Evolutionary conservation across 192 early-diverging fungal genomes (phyloP), one percentile per base, ranked within the genome.

Genomic region (Podila horticola): DNA sequence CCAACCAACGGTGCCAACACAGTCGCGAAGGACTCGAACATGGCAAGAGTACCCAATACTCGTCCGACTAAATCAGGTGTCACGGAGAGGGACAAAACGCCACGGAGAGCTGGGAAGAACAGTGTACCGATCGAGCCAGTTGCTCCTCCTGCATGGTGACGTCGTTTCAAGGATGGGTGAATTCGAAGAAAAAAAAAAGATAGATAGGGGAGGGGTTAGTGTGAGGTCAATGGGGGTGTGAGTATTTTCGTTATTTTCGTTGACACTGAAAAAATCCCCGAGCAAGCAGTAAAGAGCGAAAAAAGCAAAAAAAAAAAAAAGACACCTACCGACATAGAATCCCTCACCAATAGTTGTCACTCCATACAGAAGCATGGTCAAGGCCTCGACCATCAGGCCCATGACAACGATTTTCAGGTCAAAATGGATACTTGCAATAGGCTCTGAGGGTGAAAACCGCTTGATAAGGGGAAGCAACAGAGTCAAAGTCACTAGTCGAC

Each of bases 71-170:
- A 5, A 29, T 72, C 76, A 11, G 76, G 65, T 20, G 76, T 48
- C 2, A 79, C 70, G 8, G 70, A 61, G 4, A 65, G 76, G 38
- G 76, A 72, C 26, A 79, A 34, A n/a, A 79, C 68, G 0, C 76
- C 70, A 58, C 76, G 76, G 4, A 64, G 48, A 0, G 76, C 76
- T 5, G 76, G 76, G 61, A 72, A 64, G 60, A 79, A 79, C 26
- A 79, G 11, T 3, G 70, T 63, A 26, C 76, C 76, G 10, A 79
- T 57, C 12, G 76, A 49, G 13, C 76, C 61, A 8, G 70, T 71
- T n/a, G 51, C 50, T 33, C 64, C 75, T 28, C 76, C 30, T 29
- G 17, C n/a, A 57, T 30, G 59, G 7, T 31, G 22, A 30, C 34
- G 34, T 8, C 34, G 9, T 36, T 8, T 36, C 34, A 6, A 31